These are phyloP conservation scores for Cicer bijugum DNA, from an alignment of 306 rosid genomes.

Conservation along the genomic window DNA sequence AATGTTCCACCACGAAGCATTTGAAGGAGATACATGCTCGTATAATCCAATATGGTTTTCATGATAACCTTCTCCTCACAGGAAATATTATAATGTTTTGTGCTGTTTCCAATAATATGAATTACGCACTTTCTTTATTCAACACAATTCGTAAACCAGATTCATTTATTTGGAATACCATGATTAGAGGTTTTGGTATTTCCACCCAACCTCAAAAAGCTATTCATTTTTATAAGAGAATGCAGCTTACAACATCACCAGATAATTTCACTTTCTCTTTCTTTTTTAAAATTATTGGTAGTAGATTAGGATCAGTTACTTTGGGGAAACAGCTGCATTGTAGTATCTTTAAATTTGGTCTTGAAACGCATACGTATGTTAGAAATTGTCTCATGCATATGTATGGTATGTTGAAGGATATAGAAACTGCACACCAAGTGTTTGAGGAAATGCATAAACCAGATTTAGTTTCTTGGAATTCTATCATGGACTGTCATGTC, in stretches of 20 bases:
- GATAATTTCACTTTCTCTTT: constrained; percentile 76
- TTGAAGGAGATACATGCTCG: constrained; percentile 63
- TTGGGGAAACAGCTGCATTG: constrained; percentile 69
- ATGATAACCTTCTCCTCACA: constrained; percentile 52
- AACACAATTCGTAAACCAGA: constrained; percentile 58
- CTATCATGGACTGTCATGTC: constrained; percentile 58
- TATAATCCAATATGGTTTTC: constrained; percentile 53
- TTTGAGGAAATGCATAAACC: constrained; percentile 62
- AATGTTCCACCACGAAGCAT: constrained; percentile 57
- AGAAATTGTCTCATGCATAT: constrained; percentile 73
- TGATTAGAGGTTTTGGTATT: constrained; percentile 76
- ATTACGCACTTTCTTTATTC: constrained; percentile 62
- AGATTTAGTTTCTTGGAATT: constrained; percentile 81
- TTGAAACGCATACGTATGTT: constrained; percentile 61
- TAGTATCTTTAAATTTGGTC: constrained; percentile 53
- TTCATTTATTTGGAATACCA: constrained; percentile 70
- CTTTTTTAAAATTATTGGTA: constrained; percentile 60
- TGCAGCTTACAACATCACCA: constrained; percentile 49
- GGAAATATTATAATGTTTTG: constrained; percentile 67
- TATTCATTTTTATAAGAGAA: constrained; percentile 55
- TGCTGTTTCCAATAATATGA: constrained; percentile 50
- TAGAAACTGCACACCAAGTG: constrained; percentile 55
- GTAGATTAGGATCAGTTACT: constrained; percentile 46
- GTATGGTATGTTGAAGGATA: constrained; percentile 62
- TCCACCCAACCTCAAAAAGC: constrained; percentile 49